Evolutionary conservation across 331 rosid species (phyloP), one percentile per base, ranked within the genome.

Genomic region (Pyrus hybrid): DNA sequence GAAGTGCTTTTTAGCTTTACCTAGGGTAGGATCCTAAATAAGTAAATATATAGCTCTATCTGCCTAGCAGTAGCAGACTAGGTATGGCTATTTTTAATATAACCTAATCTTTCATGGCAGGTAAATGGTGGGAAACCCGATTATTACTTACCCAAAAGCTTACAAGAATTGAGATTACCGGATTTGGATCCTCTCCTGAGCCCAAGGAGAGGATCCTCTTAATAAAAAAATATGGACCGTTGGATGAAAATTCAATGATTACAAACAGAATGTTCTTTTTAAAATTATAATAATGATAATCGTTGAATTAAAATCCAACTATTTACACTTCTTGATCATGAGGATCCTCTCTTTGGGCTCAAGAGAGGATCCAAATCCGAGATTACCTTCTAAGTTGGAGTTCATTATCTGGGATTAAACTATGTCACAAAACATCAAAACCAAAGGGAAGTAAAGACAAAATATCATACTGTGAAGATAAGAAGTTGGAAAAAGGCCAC

Each of bases 61-160:
- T 35, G 57, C 68, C 20, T 9, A 29, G 43, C 26, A 47, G 25
- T 49, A 7, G 13, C n/a, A 6, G 17, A 2, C 30, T 73, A 53
- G 71, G 66, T 75, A 14, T 9, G 73, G 79, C 21, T 49, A 53
- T 75, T 41, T 37, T 37, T 37, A 37, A 37, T 37, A 10, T 37
- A 37, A 37, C 0, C 45, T 37, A 10, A 41, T n/a, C 63, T 63
- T 62, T 74, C 62, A 12, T 28, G 70, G 61, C 70, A 45, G 70
- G 62, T 74, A 26, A 51, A 43, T 56, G 74, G 80, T 67, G 67
- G 73, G 57, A 58, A 33, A 54, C 30, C 67, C 18, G 73, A 76
- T 35, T 20, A 76, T 76, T 76, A 51, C 74, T 49, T 28, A 26
- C 65, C 28, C 57, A 35, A 33, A 53, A 49, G 51, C 72, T 22